Evolutionary conservation across 805 yeast genomes (phyloP).

Genomic region (Sungouiella thailandica): DNA sequence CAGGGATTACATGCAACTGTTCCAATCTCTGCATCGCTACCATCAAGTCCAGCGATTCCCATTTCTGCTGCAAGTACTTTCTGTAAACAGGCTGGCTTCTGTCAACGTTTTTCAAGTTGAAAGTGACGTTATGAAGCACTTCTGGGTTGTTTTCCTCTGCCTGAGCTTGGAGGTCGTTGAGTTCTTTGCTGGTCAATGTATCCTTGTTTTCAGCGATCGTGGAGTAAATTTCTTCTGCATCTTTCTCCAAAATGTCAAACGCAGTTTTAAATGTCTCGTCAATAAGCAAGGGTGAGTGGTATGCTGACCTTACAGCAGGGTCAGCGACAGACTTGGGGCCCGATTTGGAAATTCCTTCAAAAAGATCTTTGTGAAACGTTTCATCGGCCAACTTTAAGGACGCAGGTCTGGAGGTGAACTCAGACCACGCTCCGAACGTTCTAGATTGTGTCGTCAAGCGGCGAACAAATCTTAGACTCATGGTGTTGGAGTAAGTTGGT

Average conservation of each 20-base stretch:
- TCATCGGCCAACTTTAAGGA: constrained; percentile 22
- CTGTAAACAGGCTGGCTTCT: constrained; percentile 77
- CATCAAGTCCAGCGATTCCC: constrained; percentile 72
- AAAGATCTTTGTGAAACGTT: constrained; percentile 17
- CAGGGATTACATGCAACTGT: constrained; percentile 81
- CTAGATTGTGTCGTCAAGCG: constrained; percentile 9
- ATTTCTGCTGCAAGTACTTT: constrained; percentile 56
- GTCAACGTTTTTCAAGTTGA: constrained; percentile 48
- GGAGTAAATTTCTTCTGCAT: constrained; percentile 39
- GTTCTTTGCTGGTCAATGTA: constrained; percentile 14
- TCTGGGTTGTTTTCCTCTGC: constrained; percentile 84
- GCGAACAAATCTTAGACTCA: constrained; percentile 14
- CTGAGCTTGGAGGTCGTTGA: constrained; percentile 37
- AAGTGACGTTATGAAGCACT: constrained; percentile 63
- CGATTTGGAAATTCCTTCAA: constrained; percentile 15
- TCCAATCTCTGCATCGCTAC: constrained; percentile 89
- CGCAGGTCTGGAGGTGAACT: constrained; percentile 25
- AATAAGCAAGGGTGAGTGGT: constrained; percentile 64
- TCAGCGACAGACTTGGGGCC: constrained; percentile 54
- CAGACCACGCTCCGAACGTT: constrained; percentile 27
- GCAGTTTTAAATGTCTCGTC: constrained; percentile 72
- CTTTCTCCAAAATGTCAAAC: constrained; percentile 50
- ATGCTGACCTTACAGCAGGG: constrained; percentile 41
- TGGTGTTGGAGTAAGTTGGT: too few species aligned
- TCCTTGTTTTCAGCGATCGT: constrained; percentile 20